Evolutionary conservation across 345 rosid species (phyloP).

Genomic region (Capsella bursapastoris): DNA sequence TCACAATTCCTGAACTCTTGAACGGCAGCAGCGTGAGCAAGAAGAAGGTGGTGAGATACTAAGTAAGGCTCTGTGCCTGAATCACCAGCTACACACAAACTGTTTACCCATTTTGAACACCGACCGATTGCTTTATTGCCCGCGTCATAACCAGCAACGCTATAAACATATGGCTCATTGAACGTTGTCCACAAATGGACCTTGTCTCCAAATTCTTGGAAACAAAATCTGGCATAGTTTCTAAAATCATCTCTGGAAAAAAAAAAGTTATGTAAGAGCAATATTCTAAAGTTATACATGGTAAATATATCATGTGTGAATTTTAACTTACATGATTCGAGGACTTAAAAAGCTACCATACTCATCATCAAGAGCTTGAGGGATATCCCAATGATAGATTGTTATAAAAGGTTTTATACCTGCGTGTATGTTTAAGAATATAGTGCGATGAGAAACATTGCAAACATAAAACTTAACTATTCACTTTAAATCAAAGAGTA

Average conservation of each 20-base stretch:
- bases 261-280: neutral
- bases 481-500: neutral
- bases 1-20: conserved; percentile 39
- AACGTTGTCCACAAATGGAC: conserved; percentile 55
- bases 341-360: conserved; percentile 52
- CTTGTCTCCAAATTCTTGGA: conserved; percentile 52
- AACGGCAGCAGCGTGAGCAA: conserved; percentile 40
- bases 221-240: conserved; percentile 44
- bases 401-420: conserved; percentile 52
- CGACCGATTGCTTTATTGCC: conserved; percentile 47
- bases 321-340: conserved; percentile 44
- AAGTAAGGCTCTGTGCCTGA: conserved; percentile 41
- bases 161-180: conserved; percentile 50
- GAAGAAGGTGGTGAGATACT: conserved; percentile 43
- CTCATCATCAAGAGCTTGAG: conserved; percentile 50
- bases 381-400: conserved; percentile 53
- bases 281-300: neutral
- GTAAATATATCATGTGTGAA: neutral
- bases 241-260: conserved; percentile 36
- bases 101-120: conserved; percentile 43
- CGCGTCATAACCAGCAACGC: conserved; percentile 41
- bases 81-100: conserved; percentile 42
- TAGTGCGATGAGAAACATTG: neutral
- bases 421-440: neutral
- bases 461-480: neutral